Percentiles rank a stretch among this genome's conserved stretches.
These are phyloP conservation scores for Cyclotella kingstonii DNA, from an alignment of 108 stramenopile genomes.

Conservation along the genomic window DNA sequence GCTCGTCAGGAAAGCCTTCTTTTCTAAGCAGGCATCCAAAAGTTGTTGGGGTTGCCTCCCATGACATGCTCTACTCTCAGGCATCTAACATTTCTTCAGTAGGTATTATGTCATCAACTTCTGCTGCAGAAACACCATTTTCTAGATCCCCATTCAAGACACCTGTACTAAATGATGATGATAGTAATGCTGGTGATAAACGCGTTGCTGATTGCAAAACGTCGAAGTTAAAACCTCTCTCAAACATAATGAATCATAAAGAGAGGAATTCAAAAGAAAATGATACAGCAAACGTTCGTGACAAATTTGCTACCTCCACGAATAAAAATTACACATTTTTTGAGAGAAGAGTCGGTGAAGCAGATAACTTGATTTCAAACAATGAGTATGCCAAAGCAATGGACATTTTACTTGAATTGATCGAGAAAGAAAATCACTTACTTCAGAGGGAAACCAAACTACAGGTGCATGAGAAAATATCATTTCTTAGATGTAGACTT, in stretches of 20 bases:
- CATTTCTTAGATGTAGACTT: slow-evolving; percentile 16
- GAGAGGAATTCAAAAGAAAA: slow-evolving; percentile 12
- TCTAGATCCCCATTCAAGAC: slow-evolving; percentile 31
- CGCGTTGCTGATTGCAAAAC: background rate
- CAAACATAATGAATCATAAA: slow-evolving; percentile 23
- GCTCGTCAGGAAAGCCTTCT: slow-evolving; percentile 38
- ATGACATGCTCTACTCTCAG: slow-evolving; percentile 64
- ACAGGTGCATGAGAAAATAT: slow-evolving; percentile 24
- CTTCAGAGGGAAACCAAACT: slow-evolving; percentile 28
- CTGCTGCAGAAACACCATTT: slow-evolving; percentile 17
- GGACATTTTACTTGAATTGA: slow-evolving; percentile 23
- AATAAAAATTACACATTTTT: too few species aligned
- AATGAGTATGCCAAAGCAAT: slow-evolving; percentile 29
- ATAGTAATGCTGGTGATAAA: slow-evolving; percentile 6
- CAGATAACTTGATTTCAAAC: slow-evolving; percentile 21
- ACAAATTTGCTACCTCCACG: too few species aligned
- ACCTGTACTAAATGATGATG: background rate
- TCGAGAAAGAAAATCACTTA: slow-evolving; percentile 18
- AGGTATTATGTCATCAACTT: background rate
- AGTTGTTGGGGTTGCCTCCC: slow-evolving; percentile 74
- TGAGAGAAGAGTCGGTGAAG: slow-evolving; percentile 19
- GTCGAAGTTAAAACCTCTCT: slow-evolving; percentile 16
- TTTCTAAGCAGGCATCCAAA: slow-evolving; percentile 48
- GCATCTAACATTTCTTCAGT: background rate
- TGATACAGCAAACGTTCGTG: too few species aligned